Base-by-base conservation (phyloP, 1,284 basidiomycete genomes). In the Cystobasidiaceae sp. region DNA sequence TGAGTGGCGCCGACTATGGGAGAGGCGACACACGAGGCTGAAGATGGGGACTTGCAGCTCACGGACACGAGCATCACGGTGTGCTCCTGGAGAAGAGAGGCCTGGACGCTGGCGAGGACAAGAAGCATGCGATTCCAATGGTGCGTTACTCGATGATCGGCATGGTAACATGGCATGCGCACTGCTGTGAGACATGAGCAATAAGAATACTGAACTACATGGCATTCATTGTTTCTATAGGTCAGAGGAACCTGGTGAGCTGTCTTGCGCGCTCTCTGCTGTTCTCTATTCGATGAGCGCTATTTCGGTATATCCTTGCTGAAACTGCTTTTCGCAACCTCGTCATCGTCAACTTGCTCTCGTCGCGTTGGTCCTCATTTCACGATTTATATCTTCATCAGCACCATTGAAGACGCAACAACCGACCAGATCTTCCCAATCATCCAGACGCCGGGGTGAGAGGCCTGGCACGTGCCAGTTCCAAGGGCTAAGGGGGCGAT, bases 231-330 rank as follows among this genome's bases (percentile, higher is more conserved):
- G 7, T n/a, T 32, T 51, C 7, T 3, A 25, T 23, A 62, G 60
- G 60, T 62, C 30, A 51, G 60, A 54, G 60, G 58, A 4, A 60
- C 58, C 6, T 60, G 58, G 60, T 62, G 41, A 49, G 41, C 44
- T 39, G 11, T n/a, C n/a, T n/a, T 11, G n/a, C n/a, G n/a, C n/a
- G n/a, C n/a, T n/a, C n/a, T n/a, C n/a, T n/a, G n/a, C n/a, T n/a
- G n/a, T n/a, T n/a, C n/a, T n/a, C n/a, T n/a, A n/a, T n/a, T n/a
- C n/a, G n/a, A n/a, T n/a, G n/a, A n/a, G n/a, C n/a, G n/a, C n/a
- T n/a, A n/a, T n/a, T n/a, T n/a, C n/a, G n/a, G n/a, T n/a, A n/a
- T n/a, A n/a, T n/a, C n/a, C n/a, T n/a, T n/a, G n/a, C n/a, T n/a
- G n/a, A n/a, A n/a, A n/a, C n/a, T n/a, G n/a, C n/a, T n/a, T n/a